A percentile compares a stretch with the other conserved stretches of the same genome.
These are phyloP conservation scores for Lachancea lanzarotensis DNA, from an alignment of 805 yeast species.

Conservation along the genomic window DNA sequence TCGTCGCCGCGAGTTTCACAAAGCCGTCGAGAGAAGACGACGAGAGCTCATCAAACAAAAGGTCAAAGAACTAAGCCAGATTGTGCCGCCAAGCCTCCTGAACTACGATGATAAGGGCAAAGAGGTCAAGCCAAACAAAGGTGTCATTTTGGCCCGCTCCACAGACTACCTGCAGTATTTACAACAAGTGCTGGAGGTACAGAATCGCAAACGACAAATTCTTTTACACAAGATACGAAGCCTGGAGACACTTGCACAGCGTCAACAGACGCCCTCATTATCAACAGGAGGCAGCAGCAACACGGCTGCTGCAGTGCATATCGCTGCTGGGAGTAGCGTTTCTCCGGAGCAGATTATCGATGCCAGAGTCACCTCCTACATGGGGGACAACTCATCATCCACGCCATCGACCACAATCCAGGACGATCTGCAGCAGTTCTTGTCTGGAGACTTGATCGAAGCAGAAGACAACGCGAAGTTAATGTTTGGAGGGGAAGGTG, in stretches of 20 bases:
- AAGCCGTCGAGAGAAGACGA: conserved; percentile 89
- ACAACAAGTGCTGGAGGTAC: conserved; percentile 51
- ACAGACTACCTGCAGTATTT: conserved; percentile 74
- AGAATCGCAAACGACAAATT: conserved; percentile 41
- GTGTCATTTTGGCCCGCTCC: conserved; percentile 65
- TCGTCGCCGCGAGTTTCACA: conserved; percentile 82
- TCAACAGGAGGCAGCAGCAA: neutral
- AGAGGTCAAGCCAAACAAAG: conserved; percentile 78
- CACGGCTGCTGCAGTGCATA: neutral
- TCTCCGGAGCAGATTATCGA: conserved; percentile 26
- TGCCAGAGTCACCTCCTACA: conserved; percentile 14
- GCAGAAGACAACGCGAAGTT: conserved; percentile 31
- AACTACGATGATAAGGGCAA: conserved; percentile 41
- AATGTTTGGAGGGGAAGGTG: conserved; percentile 18
- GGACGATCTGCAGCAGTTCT: conserved; percentile 28
- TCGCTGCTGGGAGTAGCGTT: conserved; percentile 5
- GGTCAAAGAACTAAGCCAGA: conserved; percentile 71
- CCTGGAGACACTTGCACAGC: conserved; percentile 20
- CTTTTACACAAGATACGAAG: conserved; percentile 37
- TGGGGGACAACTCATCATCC: conserved; percentile 4
- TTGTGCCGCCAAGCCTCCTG: conserved; percentile 72
- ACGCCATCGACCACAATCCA: conserved; percentile 9
- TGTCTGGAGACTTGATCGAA: conserved; percentile 28
- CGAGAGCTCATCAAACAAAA: conserved; percentile 86
- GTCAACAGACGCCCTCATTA: neutral